These are phyloP conservation scores for Cytidiella melzeri DNA, from an alignment of 768 basidiomycete genomes.

Conservation along the genomic window DNA sequence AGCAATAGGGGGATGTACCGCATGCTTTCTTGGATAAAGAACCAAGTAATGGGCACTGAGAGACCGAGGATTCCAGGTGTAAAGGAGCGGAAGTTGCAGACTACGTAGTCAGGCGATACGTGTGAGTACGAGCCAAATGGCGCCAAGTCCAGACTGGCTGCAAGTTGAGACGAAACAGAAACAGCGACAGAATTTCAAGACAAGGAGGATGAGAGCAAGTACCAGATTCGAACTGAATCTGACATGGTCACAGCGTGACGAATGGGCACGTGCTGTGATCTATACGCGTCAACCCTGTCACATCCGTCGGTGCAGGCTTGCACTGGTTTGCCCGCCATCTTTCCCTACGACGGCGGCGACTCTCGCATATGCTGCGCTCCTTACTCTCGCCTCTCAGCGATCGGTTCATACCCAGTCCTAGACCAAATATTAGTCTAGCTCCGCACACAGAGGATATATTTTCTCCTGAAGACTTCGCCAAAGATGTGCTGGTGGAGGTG, in stretches of 20 bases:
- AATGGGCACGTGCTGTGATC: not conserved
- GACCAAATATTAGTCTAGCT: slow-evolving; percentile 1
- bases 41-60: not conserved
- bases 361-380: slow-evolving; percentile 11
- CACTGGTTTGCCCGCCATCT: not conserved
- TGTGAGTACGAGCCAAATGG: too few species aligned
- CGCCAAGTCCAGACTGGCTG: not conserved
- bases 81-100: not conserved
- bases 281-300: not conserved
- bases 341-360: slow-evolving; percentile 10
- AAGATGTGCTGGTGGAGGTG: slow-evolving; percentile 64
- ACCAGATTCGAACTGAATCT: not conserved
- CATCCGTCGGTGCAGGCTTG: not conserved
- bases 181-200: not conserved
- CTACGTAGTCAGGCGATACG: too few species aligned
- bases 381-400: slow-evolving; percentile 14
- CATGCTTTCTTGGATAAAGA: not conserved
- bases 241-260: not conserved
- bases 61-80: not conserved
- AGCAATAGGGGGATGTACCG: not conserved
- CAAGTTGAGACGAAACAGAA: not conserved
- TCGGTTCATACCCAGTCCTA: slow-evolving; percentile 11
- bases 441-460: slow-evolving; percentile 30
- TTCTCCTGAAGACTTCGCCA: slow-evolving; percentile 64
- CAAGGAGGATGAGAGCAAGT: not conserved